Evolutionary conservation across 1,284 basidiomycete genomes (phyloP), one percentile per base, ranked within the genome.

Genomic region (Cerioporus squamosus): DNA sequence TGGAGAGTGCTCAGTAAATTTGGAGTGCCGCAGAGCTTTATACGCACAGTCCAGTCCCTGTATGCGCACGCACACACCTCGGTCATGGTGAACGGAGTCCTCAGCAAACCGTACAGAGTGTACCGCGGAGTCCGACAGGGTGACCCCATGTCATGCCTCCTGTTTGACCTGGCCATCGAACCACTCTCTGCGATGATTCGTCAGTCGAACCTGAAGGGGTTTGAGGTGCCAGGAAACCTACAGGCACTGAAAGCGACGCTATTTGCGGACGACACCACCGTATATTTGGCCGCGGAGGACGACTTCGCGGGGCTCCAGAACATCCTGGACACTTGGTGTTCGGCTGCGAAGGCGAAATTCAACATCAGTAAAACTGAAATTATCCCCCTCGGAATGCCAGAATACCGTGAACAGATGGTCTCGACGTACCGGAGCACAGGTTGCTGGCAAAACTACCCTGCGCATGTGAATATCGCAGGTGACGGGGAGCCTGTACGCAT

Each of bases 331-430:
- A 49, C 33, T 5, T 75, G 72, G 73, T 77, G 75, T 54, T 18
- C 17, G 0, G 75, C 71, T 0, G 70, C 75, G 5, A 64, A 64
- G 0, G 73, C 75, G 1, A 70, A 68, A 26, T 77, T 77, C 55
- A 77, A 78, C 57, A 59, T 64, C 0, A 47, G 52, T 2, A 77
- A 77, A 55, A 78, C 74, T 0, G 71, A 74, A 53, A 66, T 75
- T 0, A 66, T 78, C 8, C 76, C 74, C 0, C 64, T 76, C 0
- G 74, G 75, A 3, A 31, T 40, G 6, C n/a, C 36, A 14, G 51
- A 53, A 29, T 66, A 61, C 63, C 18, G 59, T 9, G 4, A 29
- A 67, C 2, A 39, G 46, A 24, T 24, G 51, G 15, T 14, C 61
- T 20, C 42, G 0, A 40, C 18, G 9, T 44, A 53, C 20, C 17